Percentiles rank a stretch among this genome's conserved stretches.
Conservation (phyloP, 257 asterid genomes). For the Anisodus acutangulus region DNA sequence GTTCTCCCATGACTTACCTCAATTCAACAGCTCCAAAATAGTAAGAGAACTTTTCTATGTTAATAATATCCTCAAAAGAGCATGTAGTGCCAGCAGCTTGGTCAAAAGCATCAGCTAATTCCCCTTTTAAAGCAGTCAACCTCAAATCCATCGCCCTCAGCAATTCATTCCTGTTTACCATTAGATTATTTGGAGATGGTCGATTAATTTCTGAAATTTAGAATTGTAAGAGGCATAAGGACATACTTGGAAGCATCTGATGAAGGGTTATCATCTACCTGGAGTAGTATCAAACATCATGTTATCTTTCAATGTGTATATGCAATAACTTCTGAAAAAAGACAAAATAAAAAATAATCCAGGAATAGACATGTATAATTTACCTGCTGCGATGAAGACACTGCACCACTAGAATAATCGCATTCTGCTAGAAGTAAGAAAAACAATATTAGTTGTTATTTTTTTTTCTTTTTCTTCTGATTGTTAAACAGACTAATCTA, state of each 20-base stretch:
- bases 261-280: slow-evolving; percentile 55
- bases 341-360: background rate
- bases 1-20: slow-evolving; percentile 56
- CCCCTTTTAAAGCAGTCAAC: slow-evolving; percentile 67
- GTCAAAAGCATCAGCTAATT: slow-evolving; percentile 64
- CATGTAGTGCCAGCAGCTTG: slow-evolving; percentile 61
- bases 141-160: slow-evolving; percentile 87
- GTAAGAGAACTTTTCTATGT: slow-evolving; percentile 63
- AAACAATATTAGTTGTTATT: background rate
- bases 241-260: slow-evolving; percentile 88
- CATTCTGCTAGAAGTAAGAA: slow-evolving; percentile 24
- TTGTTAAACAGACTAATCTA: slow-evolving; percentile 17
- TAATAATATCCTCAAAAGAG: slow-evolving; percentile 60
- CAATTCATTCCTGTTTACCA: slow-evolving; percentile 73
- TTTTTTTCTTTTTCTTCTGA: background rate
- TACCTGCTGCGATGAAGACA: slow-evolving; percentile 20
- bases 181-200: slow-evolving; percentile 35
- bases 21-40: slow-evolving; percentile 78
- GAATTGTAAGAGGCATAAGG: slow-evolving; percentile 32
- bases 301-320: slow-evolving; percentile 31
- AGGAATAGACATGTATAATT: background rate
- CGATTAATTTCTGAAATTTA: slow-evolving; percentile 17
- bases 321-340: background rate
- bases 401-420: slow-evolving; percentile 9
- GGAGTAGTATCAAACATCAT: slow-evolving; percentile 43